These are phyloP conservation scores for Neurospora tetrasperma DNA, from an alignment of 495 filamentous ascomycete species.

Conservation along the genomic window DNA sequence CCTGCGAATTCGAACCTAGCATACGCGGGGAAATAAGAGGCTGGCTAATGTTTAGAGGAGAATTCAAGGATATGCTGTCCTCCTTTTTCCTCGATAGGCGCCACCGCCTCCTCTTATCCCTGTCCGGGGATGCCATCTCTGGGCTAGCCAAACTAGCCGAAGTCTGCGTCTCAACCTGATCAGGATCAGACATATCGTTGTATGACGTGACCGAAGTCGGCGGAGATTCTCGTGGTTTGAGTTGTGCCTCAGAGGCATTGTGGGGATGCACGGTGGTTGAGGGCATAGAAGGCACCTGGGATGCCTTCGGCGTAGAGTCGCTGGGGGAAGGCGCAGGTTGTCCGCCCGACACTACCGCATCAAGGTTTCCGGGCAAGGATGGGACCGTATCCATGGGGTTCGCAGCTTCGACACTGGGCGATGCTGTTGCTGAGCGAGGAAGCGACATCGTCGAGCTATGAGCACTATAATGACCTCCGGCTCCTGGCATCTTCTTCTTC, in stretches of 20 bases:
- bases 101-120: conserved; percentile 64
- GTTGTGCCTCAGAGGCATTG: conserved; percentile 34
- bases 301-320: conserved; percentile 25
- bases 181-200: conserved; percentile 67
- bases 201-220: conserved; percentile 64
- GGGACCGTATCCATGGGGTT: conserved; percentile 30
- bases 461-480: conserved; percentile 67
- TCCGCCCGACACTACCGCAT: conserved; percentile 10
- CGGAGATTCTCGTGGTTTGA: conserved; percentile 54
- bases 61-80: conserved; percentile 18
- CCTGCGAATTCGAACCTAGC: conserved; percentile 50
- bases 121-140: conserved; percentile 32
- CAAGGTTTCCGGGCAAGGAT: conserved; percentile 16
- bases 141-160: conserved; percentile 18
- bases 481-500: conserved; percentile 67
- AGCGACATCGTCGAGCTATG: conserved; percentile 78
- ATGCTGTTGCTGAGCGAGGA: conserved; percentile 30
- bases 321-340: conserved; percentile 19
- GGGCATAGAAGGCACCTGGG: conserved; percentile 17
- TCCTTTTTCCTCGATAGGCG: conserved; percentile 57
- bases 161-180: conserved; percentile 50
- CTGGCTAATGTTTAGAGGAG: conserved; percentile 16
- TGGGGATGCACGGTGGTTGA: conserved; percentile 23
- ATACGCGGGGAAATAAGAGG: conserved; percentile 37
- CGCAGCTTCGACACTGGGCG: conserved; percentile 25